These are phyloP conservation scores for Fusarium ramigenum DNA, from an alignment of 2,329 filamentous ascomycete genomes.

Conservation along the genomic window DNA sequence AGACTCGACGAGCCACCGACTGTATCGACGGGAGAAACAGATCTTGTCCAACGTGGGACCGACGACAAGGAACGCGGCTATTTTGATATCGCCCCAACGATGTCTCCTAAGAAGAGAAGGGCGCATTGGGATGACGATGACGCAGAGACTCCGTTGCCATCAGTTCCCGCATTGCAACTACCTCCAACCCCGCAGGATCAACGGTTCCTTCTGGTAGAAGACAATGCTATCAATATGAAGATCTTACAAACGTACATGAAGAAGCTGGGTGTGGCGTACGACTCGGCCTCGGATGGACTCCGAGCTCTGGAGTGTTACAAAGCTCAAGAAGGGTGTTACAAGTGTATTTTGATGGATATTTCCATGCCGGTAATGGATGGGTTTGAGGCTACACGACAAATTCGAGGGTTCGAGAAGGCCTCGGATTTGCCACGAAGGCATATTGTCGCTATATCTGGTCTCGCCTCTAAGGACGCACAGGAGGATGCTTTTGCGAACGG, in stretches of 20 bases:
- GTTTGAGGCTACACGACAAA: constrained; percentile 59
- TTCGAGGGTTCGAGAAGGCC: constrained; percentile 59
- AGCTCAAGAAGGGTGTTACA: constrained; percentile 33
- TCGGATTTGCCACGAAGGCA: constrained; percentile 50
- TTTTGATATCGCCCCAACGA: not conserved
- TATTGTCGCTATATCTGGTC: constrained; percentile 63
- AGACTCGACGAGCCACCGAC: constrained; percentile 2
- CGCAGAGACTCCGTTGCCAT: not conserved
- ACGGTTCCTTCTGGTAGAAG: constrained; percentile 52
- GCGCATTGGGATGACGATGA: not conserved
- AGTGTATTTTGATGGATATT: constrained; percentile 58
- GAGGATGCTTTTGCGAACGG: constrained; percentile 64
- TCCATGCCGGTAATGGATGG: constrained; percentile 68
- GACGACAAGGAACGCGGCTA: not conserved
- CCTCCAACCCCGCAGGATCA: not conserved
- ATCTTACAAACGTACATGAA: constrained; percentile 48
- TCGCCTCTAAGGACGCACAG: constrained; percentile 59
- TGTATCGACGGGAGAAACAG: not conserved
- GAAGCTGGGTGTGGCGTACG: constrained; percentile 44
- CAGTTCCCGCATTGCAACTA: not conserved
- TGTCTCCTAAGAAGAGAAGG: constrained; percentile 13
- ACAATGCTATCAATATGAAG: constrained; percentile 53
- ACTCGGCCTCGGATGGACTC: constrained; percentile 47
- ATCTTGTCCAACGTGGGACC: not conserved
- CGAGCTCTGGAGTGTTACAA: constrained; percentile 47